Evolutionary conservation across 148 eudicot genomes (phyloP).

Genomic region (Cornus suecica): DNA sequence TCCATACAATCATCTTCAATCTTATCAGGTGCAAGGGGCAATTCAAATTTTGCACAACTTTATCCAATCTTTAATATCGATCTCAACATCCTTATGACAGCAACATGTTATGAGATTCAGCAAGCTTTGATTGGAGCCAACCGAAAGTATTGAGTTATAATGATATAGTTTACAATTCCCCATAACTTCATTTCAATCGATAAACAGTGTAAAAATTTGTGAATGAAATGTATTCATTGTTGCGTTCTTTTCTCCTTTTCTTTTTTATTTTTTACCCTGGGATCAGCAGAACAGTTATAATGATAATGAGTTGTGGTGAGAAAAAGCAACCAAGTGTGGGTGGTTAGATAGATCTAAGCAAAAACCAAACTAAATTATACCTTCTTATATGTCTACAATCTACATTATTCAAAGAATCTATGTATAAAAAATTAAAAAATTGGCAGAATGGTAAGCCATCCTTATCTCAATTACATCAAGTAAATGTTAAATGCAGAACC

Average conservation of each 20-base stretch:
- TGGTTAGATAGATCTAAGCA: not conserved
- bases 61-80: not conserved
- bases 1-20: not conserved
- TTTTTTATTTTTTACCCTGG: too few relatives aligned
- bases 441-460: not conserved
- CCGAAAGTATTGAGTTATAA: not conserved
- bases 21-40: not conserved
- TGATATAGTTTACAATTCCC: too few relatives aligned
- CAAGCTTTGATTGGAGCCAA: not conserved
- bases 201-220: not conserved
- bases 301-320: too few relatives aligned
- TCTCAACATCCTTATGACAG: not conserved
- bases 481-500: too few relatives aligned
- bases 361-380: not conserved
- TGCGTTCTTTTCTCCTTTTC: too few relatives aligned
- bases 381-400: not conserved
- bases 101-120: not conserved
- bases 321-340: too few relatives aligned
- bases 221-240: not conserved
- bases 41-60: not conserved
- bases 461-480: too few relatives aligned
- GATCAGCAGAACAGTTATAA: not conserved
- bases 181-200: not conserved
- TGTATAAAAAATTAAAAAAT: too few relatives aligned
- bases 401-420: not conserved